Conservation (phyloP, 192 early-diverging fungal species). For the Entomortierella beljakovae region DNA sequence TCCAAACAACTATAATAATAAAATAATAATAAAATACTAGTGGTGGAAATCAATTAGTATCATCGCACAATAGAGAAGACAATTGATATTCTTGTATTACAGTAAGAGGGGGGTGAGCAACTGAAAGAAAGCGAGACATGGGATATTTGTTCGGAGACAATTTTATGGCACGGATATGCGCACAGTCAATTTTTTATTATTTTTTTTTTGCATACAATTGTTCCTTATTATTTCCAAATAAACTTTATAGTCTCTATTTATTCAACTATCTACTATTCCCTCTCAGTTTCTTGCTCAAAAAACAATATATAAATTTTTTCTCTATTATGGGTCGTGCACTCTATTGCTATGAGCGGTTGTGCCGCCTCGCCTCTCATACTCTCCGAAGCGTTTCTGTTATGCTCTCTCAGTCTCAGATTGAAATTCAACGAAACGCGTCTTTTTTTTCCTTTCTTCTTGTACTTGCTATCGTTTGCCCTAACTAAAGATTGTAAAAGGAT, state of each 20-base stretch:
- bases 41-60: neutral
- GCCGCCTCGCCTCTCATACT: constrained; percentile 11
- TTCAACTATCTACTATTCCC: neutral
- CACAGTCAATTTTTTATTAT: neutral
- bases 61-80: neutral
- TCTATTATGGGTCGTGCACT: neutral
- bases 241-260: neutral
- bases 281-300: neutral
- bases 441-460: neutral
- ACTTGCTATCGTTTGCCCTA: neutral
- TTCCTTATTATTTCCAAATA: neutral
- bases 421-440: constrained; percentile 3
- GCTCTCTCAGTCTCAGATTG: constrained; percentile 2
- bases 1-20: too few relatives aligned
- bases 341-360: constrained; percentile 1
- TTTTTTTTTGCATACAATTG: neutral
- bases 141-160: constrained; percentile 9
- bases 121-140: constrained; percentile 19
- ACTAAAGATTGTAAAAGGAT: too few relatives aligned
- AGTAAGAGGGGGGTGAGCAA: neutral
- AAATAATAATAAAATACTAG: neutral
- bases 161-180: constrained; percentile 16
- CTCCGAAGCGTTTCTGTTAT: constrained; percentile 5
- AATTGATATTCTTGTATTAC: neutral
- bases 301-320: neutral